These are phyloP conservation scores for Herpotrichia juniperi DNA, from an alignment of 2,329 filamentous ascomycete species.

Conservation along the genomic window DNA sequence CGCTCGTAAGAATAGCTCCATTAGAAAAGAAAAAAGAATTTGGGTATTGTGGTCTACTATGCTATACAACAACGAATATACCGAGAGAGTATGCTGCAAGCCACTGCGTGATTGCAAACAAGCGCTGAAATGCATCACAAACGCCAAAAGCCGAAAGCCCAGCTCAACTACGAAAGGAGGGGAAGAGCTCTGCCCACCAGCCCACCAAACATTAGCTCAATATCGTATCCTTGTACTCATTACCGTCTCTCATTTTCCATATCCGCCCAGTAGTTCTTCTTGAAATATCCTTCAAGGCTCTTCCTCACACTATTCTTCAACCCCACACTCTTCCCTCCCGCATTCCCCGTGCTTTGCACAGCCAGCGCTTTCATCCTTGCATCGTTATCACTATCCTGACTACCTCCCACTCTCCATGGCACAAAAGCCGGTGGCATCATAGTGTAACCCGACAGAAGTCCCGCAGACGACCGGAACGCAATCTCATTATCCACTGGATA, in stretches of 20 bases:
- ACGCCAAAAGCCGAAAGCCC: not conserved
- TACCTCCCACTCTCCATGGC: constrained; percentile 16
- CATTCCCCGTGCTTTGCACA: constrained; percentile 10
- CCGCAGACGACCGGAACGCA: constrained; percentile 10
- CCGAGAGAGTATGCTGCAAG: not conserved
- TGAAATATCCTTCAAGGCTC: constrained; percentile 9
- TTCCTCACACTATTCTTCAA: constrained; percentile 18
- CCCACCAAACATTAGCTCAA: not conserved
- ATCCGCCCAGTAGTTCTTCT: constrained; percentile 28
- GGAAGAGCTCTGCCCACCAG: not conserved
- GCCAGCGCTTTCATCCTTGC: constrained; percentile 7
- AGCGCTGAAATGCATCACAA: constrained; percentile 3
- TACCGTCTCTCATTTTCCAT: constrained; percentile 19
- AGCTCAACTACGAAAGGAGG: not conserved
- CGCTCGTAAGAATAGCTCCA: not conserved
- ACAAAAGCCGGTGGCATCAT: constrained; percentile 15
- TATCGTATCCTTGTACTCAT: not conserved
- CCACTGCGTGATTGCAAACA: not conserved
- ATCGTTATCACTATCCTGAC: constrained; percentile 19
- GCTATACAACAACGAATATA: not conserved
- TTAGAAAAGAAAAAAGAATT: not conserved
- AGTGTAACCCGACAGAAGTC: constrained; percentile 17
- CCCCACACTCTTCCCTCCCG: constrained; percentile 13
- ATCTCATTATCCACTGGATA: constrained; percentile 20
- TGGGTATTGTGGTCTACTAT: constrained; percentile 3